These are phyloP conservation scores for Hyphodiscus sp. DNA, from an alignment of 2,329 filamentous ascomycete species.

Conservation along the genomic window DNA sequence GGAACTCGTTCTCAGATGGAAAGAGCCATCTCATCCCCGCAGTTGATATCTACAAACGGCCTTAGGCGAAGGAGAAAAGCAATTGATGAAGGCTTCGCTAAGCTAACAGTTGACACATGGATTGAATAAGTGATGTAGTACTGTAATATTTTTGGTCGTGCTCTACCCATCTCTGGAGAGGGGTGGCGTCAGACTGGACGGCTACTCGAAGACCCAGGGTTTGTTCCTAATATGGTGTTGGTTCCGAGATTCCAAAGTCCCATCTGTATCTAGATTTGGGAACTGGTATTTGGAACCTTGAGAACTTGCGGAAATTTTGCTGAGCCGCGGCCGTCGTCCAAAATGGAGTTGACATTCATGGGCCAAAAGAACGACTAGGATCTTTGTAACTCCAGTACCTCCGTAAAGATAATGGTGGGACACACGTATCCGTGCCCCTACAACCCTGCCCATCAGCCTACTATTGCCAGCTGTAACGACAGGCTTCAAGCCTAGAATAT, in stretches of 20 bases:
- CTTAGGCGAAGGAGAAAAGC: too few relatives aligned
- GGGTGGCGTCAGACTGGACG: not conserved
- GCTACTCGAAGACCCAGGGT: too few relatives aligned
- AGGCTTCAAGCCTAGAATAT: constrained; percentile 12
- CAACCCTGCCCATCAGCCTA: not conserved
- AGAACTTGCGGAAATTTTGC: not conserved
- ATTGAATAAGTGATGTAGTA: too few relatives aligned
- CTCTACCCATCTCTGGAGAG: not conserved
- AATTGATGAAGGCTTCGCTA: not conserved
- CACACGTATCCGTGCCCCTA: constrained; percentile 5
- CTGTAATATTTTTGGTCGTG: not conserved
- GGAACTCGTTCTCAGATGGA: not conserved
- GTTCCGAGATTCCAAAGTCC: not conserved
- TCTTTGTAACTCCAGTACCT: too few relatives aligned
- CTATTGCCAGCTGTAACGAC: constrained; percentile 2
- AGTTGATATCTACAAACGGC: too few relatives aligned
- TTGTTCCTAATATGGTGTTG: too few relatives aligned
- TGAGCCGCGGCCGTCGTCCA: not conserved
- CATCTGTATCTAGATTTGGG: not conserved
- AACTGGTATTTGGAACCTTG: too few relatives aligned
- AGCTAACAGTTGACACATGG: not conserved
- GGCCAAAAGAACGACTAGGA: not conserved
- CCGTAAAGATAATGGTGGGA: not conserved
- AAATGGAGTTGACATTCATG: not conserved
- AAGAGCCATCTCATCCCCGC: too few relatives aligned